These are phyloP conservation scores for Wallacemonas rigidus DNA, from an alignment of 208 protist genomes.

Conservation along the genomic window DNA sequence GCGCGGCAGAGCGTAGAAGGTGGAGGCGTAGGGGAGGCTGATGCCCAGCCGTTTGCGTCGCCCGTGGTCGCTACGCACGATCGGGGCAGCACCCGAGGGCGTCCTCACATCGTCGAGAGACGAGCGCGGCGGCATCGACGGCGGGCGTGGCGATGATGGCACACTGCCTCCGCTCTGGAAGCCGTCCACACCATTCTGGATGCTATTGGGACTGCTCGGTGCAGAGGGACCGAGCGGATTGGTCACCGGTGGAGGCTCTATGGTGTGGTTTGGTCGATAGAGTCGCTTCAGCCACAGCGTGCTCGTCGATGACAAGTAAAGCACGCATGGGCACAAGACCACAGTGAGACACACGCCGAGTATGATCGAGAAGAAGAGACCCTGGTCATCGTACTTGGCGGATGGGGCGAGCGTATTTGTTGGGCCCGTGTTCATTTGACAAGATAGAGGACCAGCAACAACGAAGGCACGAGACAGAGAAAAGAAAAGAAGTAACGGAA, in stretches of 20 bases:
- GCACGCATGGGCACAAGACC: conserved; percentile 36
- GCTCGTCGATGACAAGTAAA: conserved; percentile 40
- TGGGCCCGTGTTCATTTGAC: neutral
- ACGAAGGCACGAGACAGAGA: too few species aligned
- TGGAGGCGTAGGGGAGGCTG: conserved; percentile 52
- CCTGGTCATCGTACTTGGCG: conserved; percentile 79
- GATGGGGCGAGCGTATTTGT: conserved; percentile 18
- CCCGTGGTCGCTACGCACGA: conserved; percentile 8
- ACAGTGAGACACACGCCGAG: conserved; percentile 35
- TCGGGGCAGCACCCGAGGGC: neutral
- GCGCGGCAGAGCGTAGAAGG: conserved; percentile 52
- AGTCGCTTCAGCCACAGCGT: conserved; percentile 76
- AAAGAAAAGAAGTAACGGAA: too few species aligned
- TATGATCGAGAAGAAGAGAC: conserved; percentile 61
- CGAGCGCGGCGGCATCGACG: neutral
- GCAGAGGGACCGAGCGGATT: neutral
- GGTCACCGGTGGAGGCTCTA: conserved; percentile 28
- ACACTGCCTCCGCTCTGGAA: conserved; percentile 21
- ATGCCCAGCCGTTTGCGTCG: conserved; percentile 54
- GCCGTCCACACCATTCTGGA: conserved; percentile 9
- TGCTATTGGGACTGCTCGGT: neutral
- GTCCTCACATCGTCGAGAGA: neutral
- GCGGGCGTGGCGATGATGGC: conserved; percentile 5
- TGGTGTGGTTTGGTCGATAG: conserved; percentile 80
- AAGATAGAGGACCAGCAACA: too few species aligned